Base-by-base conservation (phyloP, 2,329 filamentous ascomycete species). In the Leptographium radiaticola region DNA sequence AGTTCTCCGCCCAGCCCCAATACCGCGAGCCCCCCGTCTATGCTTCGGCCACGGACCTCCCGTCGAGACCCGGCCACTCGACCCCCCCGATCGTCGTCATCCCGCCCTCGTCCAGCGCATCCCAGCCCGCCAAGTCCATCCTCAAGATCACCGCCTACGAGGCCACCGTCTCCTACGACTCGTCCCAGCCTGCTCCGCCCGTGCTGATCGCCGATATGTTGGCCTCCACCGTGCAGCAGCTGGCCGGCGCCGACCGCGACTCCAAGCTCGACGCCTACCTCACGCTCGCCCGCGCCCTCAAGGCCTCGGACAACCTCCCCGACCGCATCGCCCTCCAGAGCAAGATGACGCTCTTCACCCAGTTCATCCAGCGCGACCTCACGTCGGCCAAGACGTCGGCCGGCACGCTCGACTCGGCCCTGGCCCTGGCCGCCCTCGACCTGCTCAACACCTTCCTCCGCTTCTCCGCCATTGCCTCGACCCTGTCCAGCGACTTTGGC, bases 351-450 rank as follows among this genome's bases (percentile, higher is more conserved):
- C 70, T 87, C 3, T 77, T 97, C 55, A 81, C 81, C 59, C 84
- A 89, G 56, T 95, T 89, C 64, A 88, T 97, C 53, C 82, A 86
- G 62, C 79, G 90, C 56, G 93, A 98, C 64, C 75, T 95, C 30
- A 77, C 75, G 8, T 31, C 56, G 2, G 75, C 81, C 12, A 82
- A 80, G 59, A 74, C 77, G 39, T 65, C 75, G 7, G 70, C 76
- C 55, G 76, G 80, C 51, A 68, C 64, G 47, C 71, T 71, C 54
- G 87, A 95, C 62, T 77, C 77, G 1, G 84, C 84, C 46, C 75
- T 97, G 13, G 76, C 84, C 49, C 84, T 84, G 52, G 86, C 94
- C 60, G 86, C 89, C 4, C 71, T 95, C 52, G 87, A 83, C 56
- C 73, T 97, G 6, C 77, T 93, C 25, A 80, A 81, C 55, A 86